These are phyloP conservation scores for Jatropha multifida DNA, from an alignment of 441 rosid genomes.

Conservation along the genomic window DNA sequence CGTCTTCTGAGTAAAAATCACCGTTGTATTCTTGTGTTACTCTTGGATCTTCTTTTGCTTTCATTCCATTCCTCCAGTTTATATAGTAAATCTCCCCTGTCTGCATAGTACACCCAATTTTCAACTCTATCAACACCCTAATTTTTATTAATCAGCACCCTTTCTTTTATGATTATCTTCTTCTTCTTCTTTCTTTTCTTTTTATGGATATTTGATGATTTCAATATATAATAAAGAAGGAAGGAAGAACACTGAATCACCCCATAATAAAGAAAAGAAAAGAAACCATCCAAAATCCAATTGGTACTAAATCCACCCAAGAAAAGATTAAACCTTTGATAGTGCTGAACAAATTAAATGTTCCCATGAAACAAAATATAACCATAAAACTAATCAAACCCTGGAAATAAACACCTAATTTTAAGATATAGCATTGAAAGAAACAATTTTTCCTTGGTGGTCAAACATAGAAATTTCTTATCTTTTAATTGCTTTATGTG, in stretches of 20 bases:
- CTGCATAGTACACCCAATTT: constrained; percentile 33
- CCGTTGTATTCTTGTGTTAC: constrained; percentile 33
- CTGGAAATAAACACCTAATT: neutral
- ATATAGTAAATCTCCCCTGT: constrained; percentile 85
- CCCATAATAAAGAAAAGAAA: too few relatives aligned
- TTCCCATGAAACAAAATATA: neutral
- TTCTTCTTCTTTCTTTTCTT: too few relatives aligned
- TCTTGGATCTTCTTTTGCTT: constrained; percentile 67
- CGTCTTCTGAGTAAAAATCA: constrained; percentile 50
- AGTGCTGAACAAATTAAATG: neutral
- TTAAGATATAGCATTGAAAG: neutral
- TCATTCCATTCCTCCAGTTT: constrained; percentile 76
- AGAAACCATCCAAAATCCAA: too few relatives aligned
- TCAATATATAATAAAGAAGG: too few relatives aligned
- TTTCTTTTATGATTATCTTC: too few relatives aligned
- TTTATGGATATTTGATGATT: too few relatives aligned
- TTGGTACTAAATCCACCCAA: too few relatives aligned
- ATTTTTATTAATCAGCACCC: too few relatives aligned
- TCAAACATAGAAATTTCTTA: constrained; percentile 13
- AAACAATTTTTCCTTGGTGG: neutral
- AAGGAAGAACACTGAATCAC: too few relatives aligned
- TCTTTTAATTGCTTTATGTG: neutral
- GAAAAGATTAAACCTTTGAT: too few relatives aligned
- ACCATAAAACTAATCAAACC: neutral
- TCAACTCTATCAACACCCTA: too few relatives aligned